Percentiles rank a stretch among this genome's conserved stretches.
These are phyloP conservation scores for Dictyostelium citrinum DNA, from an alignment of 78 protist species.

Conservation along the genomic window DNA sequence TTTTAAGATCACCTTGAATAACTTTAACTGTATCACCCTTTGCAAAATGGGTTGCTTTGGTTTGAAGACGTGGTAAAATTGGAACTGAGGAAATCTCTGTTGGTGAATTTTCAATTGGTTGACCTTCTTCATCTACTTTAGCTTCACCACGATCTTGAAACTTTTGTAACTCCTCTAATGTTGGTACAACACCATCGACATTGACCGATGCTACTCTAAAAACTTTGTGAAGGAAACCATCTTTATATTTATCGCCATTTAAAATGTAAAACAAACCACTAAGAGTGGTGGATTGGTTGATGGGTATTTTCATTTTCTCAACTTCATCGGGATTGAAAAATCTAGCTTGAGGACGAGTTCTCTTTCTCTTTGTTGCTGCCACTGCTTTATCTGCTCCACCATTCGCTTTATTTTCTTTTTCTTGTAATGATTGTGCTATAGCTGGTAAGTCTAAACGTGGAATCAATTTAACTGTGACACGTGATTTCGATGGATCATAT, in stretches of 20 bases:
- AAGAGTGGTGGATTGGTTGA: not conserved
- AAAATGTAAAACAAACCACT: constrained; percentile 1
- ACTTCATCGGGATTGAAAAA: constrained; percentile 59
- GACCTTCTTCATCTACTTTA: not conserved
- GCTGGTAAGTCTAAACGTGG: constrained; percentile 59
- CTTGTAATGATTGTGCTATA: not conserved
- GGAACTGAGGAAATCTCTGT: not conserved
- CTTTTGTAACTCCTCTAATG: constrained; percentile 63
- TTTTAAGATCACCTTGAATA: constrained; percentile 63
- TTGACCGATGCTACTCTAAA: constrained; percentile 11
- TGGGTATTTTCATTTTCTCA: not conserved
- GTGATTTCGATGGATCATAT: constrained; percentile 24
- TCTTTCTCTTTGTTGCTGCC: not conserved
- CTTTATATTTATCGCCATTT: constrained; percentile 41
- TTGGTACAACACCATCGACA: constrained; percentile 65
- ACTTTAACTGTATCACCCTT: constrained; percentile 81
- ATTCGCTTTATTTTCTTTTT: not conserved
- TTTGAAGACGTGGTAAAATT: constrained; percentile 1
- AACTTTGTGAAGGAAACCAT: constrained; percentile 66
- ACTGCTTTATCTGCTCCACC: not conserved
- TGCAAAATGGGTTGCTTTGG: constrained; percentile 9
- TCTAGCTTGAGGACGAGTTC: constrained; percentile 57
- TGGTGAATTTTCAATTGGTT: not conserved
- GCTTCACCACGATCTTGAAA: constrained; percentile 42
- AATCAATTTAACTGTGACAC: constrained; percentile 53